A percentile compares a stretch with the other conserved stretches of the same genome.
Evolutionary conservation across 106 monocot genomes (phyloP).

Genomic region (Dendrobium catenatum): DNA sequence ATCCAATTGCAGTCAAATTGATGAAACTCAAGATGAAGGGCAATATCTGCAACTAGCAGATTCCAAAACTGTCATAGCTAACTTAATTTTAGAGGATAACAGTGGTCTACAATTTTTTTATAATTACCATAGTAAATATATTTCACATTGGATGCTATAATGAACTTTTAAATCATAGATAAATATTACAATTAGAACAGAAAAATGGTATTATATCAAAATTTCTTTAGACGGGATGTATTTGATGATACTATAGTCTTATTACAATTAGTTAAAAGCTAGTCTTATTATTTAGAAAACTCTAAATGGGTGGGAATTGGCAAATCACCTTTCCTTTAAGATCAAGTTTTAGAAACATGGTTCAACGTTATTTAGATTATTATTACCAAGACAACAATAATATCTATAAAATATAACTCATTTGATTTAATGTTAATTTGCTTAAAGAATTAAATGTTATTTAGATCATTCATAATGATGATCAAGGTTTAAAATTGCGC

Average conservation of each 20-base stretch:
- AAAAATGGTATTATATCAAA: background rate
- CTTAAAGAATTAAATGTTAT: background rate
- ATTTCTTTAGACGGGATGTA: background rate
- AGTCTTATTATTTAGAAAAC: background rate
- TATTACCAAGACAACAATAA: background rate
- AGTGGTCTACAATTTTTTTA: background rate
- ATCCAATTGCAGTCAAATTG: too few relatives aligned
- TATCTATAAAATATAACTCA: background rate
- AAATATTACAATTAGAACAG: background rate
- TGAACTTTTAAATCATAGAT: background rate
- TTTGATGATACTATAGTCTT: background rate
- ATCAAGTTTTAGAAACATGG: background rate
- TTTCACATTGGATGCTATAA: background rate
- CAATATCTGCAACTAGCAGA: too few relatives aligned
- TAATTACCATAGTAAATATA: background rate
- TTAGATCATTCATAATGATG: background rate
- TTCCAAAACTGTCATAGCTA: too few relatives aligned
- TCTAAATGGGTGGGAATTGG: background rate
- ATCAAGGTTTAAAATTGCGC: too few relatives aligned
- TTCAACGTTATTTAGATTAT: background rate
- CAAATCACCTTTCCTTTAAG: background rate
- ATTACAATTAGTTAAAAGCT: background rate
- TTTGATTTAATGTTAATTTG: background rate
- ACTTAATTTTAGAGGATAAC: background rate
- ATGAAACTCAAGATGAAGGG: too few relatives aligned